A percentile compares a stretch with the other conserved stretches of the same genome.
phyloP scores from a whole-genome alignment of 1,284 basidiomycete species.

The Ceratobasidium theobromae region DNA sequence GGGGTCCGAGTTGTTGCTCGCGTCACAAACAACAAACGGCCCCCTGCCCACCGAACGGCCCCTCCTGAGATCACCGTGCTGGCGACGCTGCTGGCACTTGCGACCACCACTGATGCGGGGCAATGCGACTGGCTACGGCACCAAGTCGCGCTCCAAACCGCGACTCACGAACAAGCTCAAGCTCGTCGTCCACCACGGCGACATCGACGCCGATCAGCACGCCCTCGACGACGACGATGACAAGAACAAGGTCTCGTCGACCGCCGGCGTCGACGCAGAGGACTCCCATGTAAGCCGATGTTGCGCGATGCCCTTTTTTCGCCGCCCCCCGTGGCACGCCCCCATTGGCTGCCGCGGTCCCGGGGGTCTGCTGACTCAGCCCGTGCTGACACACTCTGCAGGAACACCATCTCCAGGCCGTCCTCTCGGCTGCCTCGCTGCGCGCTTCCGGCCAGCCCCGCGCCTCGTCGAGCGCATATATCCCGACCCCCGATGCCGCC shows the following conservation, averaged over 20 bases:
- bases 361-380: slow-evolving; percentile 66
- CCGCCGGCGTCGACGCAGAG: slow-evolving; percentile 78
- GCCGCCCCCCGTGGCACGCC: slow-evolving; percentile 48
- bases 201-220: slow-evolving; percentile 78
- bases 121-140: slow-evolving; percentile 32
- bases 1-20: slow-evolving; percentile 6
- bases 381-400: slow-evolving; percentile 46
- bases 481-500: slow-evolving; percentile 89
- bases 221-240: slow-evolving; percentile 76
- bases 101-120: slow-evolving; percentile 25
- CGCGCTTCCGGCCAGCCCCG: slow-evolving; percentile 43
- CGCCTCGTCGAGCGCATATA: slow-evolving; percentile 58
- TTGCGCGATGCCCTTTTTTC: slow-evolving; percentile 39
- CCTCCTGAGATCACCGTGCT: not conserved
- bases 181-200: slow-evolving; percentile 76
- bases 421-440: slow-evolving; percentile 71
- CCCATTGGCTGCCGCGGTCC: slow-evolving; percentile 54
- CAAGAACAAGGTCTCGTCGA: slow-evolving; percentile 65
- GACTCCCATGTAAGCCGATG: slow-evolving; percentile 76
- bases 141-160: slow-evolving; percentile 36
- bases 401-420: slow-evolving; percentile 93
- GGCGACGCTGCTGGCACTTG: not conserved
- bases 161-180: slow-evolving; percentile 90
- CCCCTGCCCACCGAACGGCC: slow-evolving; percentile 17
- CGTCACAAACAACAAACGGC: slow-evolving; percentile 31